Conservation (phyloP, 2,329 filamentous ascomycete species). For the Xylariomycetidae sp. region DNA sequence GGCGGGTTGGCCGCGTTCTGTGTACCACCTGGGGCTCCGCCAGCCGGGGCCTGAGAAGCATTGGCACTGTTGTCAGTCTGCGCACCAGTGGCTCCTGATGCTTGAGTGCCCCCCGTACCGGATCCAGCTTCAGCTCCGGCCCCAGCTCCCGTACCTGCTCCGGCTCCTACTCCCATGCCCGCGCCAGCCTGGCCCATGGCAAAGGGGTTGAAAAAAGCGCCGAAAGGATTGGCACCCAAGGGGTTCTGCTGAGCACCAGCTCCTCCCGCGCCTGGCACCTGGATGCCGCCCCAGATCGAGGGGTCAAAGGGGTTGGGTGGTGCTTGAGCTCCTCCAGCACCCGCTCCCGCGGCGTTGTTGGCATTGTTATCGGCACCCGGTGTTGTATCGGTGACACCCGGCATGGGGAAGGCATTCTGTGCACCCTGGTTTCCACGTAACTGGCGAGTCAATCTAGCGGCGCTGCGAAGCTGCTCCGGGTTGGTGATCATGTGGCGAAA, state of each 20-base stretch:
- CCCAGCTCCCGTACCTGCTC: no score
- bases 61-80: conserved; percentile 3
- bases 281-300: conserved; percentile 26
- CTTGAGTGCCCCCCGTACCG: conserved; percentile 24
- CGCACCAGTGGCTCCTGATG: conserved; percentile 11
- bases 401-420: conserved; percentile 70
- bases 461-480: conserved; percentile 75
- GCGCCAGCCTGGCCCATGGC: conserved; percentile 11
- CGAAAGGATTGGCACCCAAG: conserved; percentile 21
- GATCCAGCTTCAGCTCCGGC: no score
- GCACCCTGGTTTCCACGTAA: conserved; percentile 48
- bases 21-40: conserved; percentile 19
- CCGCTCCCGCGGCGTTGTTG: conserved; percentile 28
- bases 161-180: no score
- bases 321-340: conserved; percentile 10
- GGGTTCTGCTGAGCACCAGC: no score
- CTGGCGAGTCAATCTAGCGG: conserved; percentile 75
- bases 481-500: conserved; percentile 92
- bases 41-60: conserved; percentile 21
- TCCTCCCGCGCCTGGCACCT: conserved; percentile 25
- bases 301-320: conserved; percentile 39
- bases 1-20: conserved; percentile 34
- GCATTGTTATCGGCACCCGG: conserved; percentile 39
- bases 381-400: conserved; percentile 85
- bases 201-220: conserved; percentile 38